Evolutionary conservation across 2,329 filamentous ascomycete genomes (phyloP), one percentile per base, ranked within the genome.

Genomic region (Penicillium sclerotiorum): DNA sequence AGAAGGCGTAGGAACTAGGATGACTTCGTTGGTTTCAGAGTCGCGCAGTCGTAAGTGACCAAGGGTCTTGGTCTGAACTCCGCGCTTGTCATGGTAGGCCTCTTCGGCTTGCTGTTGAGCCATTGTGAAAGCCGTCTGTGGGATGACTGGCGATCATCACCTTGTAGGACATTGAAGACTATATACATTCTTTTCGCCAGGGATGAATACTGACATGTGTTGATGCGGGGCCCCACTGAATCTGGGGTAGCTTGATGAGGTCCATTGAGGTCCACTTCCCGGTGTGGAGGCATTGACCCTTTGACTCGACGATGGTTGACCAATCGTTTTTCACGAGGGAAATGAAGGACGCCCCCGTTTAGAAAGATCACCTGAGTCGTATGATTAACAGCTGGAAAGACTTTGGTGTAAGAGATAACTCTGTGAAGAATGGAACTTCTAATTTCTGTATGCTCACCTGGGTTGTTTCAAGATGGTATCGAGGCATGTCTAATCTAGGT

Each of bases 1-100:
- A 8, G 52, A 54, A 1, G 52, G 52, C 4, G 45, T 48, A 18
- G 52, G 52, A 28, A 54, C 37, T 20, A 51, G 17, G 15, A 51
- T 51, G 5, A 51, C 28, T 27, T 48, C 52, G 22, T 51, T 48
- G 23, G 48, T 54, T 21, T 47, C 47, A 13, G 40, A 40, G 32
- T 53, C 47, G 28, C 47, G 47, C 6, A 53, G 35, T 17, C 50
- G 50, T n/a, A 53, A 39, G 39, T 50, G 47, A 17, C 50, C 50
- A 5, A 53, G 47, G 11, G 50, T 50, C 27, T 50, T 52, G 22
- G 40, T 22, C 18, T 52, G 41, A 13, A 41, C 28, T 20, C 21
- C 21, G 13, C 33, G 25, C 12, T 52, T 22, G 5, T 41, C 40
- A 6, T 25, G 25, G 11, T 32, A 32, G 7, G 17, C 17, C 12